Evolutionary conservation across 192 early-diverging fungal species (phyloP), one percentile per base, ranked within the genome.

Genomic region (Dissophora globulifera): DNA sequence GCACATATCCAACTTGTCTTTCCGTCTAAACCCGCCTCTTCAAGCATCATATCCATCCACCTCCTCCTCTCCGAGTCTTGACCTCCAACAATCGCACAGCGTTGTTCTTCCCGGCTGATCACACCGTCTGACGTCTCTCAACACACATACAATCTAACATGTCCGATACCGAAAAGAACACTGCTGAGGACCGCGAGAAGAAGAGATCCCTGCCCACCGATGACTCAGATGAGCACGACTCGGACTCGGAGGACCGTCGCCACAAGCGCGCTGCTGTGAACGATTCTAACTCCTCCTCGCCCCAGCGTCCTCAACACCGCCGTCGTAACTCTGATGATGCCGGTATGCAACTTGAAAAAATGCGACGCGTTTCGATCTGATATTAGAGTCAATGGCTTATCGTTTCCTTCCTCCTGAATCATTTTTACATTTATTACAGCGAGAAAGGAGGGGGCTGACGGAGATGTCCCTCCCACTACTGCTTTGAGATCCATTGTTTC

Each of bases 401-500:
- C n/a, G n/a, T n/a, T n/a, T n/a, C n/a, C n/a, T 41, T 59, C 27
- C 3, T 53, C 2, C 41, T 46, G 10, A 19, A 41, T 70, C 32
- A 23, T 35, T 56, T 4, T 50, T 57, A 16, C 8, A 20, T 27
- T 45, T 31, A 48, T 29, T 12, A 35, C 27, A 54, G 58, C 51
- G 29, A 69, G 70, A 23, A 62, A 60, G 13, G 80, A 83, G 30
- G 56, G 31, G 29, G 70, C 53, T 27, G 75, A 78, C 15, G 50
- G 76, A 48, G 68, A 53, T 48, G 69, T 68, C 31, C 69, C 67
- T 32, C 80, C 70, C 16, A 72, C 80, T 23, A 81, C 82, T 27
- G 79, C 84, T 5, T 68, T 90, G 53, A 80, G 89, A 3, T 81
- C 89, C 7, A 64, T 90, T 46, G 85, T 90, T 1, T 83, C 81